These are phyloP conservation scores for Adiantum capillusveneris DNA, from an alignment of 75 land plant genomes.

Conservation along the genomic window DNA sequence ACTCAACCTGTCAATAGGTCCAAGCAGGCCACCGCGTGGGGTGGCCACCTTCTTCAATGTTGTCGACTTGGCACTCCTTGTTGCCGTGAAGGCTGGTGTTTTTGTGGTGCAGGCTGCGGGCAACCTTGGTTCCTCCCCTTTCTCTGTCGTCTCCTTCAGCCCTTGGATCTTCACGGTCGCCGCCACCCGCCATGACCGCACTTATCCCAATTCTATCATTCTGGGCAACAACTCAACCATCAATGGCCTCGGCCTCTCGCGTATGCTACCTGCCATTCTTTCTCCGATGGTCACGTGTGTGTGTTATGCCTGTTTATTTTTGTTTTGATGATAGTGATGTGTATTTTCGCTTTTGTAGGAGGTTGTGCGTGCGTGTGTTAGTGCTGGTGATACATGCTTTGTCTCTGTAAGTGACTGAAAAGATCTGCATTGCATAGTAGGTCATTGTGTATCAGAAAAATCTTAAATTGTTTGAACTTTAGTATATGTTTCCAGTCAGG, in stretches of 20 bases:
- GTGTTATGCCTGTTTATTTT: no score
- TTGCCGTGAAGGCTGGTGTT: slow-evolving; percentile 58
- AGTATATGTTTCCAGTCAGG: no score
- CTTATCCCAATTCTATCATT: slow-evolving; percentile 34
- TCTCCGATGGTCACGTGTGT: no score
- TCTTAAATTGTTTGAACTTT: no score
- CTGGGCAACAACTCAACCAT: slow-evolving; percentile 40
- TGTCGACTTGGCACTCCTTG: slow-evolving; percentile 57
- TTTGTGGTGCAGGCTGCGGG: slow-evolving; percentile 86
- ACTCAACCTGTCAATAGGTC: slow-evolving; percentile 64
- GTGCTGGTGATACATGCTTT: no score
- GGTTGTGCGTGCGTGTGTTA: no score
- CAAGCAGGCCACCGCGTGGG: slow-evolving; percentile 55
- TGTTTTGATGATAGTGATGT: no score
- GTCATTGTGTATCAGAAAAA: no score
- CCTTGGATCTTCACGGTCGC: slow-evolving; percentile 76
- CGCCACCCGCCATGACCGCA: slow-evolving; percentile 43
- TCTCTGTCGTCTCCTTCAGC: slow-evolving; percentile 59
- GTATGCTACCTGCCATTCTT: slow-evolving; percentile 15
- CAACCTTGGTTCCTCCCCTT: slow-evolving; percentile 52
- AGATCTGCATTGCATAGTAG: no score
- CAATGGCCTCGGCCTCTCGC: slow-evolving; percentile 61
- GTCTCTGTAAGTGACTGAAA: no score
- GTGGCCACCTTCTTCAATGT: slow-evolving; percentile 38
- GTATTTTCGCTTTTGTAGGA: no score